phyloP scores from a whole-genome alignment of 139 green algal species.

The Monoraphidium neglectum region DNA sequence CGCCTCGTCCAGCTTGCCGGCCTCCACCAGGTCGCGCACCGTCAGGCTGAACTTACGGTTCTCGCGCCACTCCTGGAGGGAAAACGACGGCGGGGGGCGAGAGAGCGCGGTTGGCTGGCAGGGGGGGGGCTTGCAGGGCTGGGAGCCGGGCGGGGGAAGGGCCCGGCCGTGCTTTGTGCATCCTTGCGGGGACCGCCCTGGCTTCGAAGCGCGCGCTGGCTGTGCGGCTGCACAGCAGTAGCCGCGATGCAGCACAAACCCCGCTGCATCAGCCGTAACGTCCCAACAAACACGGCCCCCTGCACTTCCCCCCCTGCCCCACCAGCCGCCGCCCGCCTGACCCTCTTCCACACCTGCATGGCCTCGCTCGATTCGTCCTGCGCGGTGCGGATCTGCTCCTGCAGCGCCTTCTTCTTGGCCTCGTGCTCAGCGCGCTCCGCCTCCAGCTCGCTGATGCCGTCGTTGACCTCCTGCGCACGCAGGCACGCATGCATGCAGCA shows the following conservation, averaged over 20 bases:
- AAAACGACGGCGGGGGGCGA: neutral
- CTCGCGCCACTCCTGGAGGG: slow-evolving; percentile 49
- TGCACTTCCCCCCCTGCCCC: no score
- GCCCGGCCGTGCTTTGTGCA: no score
- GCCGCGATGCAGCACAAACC: no score
- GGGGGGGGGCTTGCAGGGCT: neutral
- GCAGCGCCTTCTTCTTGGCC: slow-evolving; percentile 32
- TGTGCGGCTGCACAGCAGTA: no score
- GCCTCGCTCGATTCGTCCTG: slow-evolving; percentile 34
- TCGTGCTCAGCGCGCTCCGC: neutral
- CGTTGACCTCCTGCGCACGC: slow-evolving; percentile 18
- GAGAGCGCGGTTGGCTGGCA: neutral
- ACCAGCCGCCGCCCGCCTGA: no score
- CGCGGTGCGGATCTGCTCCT: slow-evolving; percentile 42
- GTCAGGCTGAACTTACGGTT: slow-evolving; percentile 58
- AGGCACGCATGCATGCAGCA: neutral
- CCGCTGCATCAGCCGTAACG: no score
- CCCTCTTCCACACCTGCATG: slow-evolving; percentile 57
- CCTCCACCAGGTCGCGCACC: slow-evolving; percentile 55
- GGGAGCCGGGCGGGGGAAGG: no score
- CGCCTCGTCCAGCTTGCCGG: slow-evolving; percentile 46
- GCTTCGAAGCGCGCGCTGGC: no score
- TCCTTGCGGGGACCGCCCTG: no score
- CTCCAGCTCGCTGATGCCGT: no score
- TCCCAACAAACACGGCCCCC: no score